Evolutionary conservation across 1,284 basidiomycete genomes (phyloP), one percentile per base, ranked within the genome.

Genomic region (Irpex sp.): DNA sequence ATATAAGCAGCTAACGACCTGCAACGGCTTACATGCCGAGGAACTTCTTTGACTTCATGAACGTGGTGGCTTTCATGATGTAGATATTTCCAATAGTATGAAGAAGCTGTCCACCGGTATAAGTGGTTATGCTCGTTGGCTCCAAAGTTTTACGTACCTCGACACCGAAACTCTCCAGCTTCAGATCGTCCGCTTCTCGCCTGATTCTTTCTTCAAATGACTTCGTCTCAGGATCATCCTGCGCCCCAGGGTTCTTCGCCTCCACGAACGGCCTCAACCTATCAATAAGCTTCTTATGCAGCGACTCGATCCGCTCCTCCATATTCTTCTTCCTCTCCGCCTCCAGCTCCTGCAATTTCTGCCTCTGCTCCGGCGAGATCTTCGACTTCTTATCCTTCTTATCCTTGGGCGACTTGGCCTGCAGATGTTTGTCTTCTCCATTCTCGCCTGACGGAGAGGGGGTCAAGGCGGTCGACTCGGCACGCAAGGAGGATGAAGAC

Each of bases 151-250:
- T 50, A 75, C 77, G 11, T 67, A 96, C 90, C 85, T 98, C 97
- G 50, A 99, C 89, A 62, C 97, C 97, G 75, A 99, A 99, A 68
- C 94, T 97, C 80, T 99, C 97, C 63, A 98, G 78, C 81, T 98
- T 99, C 71, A 99, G 76, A 79, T 99, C 97, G 67, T 98, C 95
- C 1, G 94, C 95, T 76, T 99, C 97, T 53, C 85, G 81, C 72
- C 79, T 83, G 76, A 98, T 93, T 75, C 83, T 87, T 60, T 83
- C 81, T 75, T 92, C 88, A 72, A 96, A 97, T 19, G 82, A 81
- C 63, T 77, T 75, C 4, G 92, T 94, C 79, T 98, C 97, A 0
- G 88, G 79, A 72, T 98, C 97, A 63, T 92, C 89, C 67, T 86
- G 85, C 19, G 87, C 93, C 6, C 95, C 96, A 0, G 97, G 96